Evolutionary conservation across 2,329 filamentous ascomycete genomes (phyloP).

Genomic region (Zelopaecilomyces penicillatus): DNA sequence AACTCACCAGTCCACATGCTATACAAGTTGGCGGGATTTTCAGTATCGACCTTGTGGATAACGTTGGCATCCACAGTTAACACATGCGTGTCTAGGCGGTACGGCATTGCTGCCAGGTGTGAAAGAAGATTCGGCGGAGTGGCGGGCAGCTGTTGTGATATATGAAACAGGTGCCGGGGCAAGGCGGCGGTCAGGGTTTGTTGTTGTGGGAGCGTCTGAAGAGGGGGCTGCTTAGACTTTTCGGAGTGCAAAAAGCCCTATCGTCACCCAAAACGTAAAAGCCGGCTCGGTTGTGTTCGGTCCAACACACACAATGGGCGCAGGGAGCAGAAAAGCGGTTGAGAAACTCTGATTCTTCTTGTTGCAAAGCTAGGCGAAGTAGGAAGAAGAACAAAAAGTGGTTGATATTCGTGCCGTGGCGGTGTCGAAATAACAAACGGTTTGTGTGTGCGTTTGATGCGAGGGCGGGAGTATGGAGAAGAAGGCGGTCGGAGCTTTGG

Average conservation of each 20-base stretch:
- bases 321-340: no score
- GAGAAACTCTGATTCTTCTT: no score
- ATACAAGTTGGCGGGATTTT: conserved; percentile 86
- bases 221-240: not conserved
- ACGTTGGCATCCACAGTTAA: conserved; percentile 85
- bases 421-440: no score
- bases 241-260: conserved; percentile 4
- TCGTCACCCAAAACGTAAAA: conserved; percentile 9
- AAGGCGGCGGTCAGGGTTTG: not conserved
- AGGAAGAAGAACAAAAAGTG: no score
- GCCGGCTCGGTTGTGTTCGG: no score
- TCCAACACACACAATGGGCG: no score
- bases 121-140: conserved; percentile 25
- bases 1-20: conserved; percentile 92
- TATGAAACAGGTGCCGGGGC: not conserved
- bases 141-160: conserved; percentile 9
- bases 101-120: conserved; percentile 58
- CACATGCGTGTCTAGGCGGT: conserved; percentile 73
- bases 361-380: no score
- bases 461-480: no score
- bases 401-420: no score
- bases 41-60: conserved; percentile 90
- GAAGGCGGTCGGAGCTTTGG: no score
- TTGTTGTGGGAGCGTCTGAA: no score
- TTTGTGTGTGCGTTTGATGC: no score